Base-by-base conservation (phyloP, 1,284 basidiomycete species). In the Crocinoboletus sp. region DNA sequence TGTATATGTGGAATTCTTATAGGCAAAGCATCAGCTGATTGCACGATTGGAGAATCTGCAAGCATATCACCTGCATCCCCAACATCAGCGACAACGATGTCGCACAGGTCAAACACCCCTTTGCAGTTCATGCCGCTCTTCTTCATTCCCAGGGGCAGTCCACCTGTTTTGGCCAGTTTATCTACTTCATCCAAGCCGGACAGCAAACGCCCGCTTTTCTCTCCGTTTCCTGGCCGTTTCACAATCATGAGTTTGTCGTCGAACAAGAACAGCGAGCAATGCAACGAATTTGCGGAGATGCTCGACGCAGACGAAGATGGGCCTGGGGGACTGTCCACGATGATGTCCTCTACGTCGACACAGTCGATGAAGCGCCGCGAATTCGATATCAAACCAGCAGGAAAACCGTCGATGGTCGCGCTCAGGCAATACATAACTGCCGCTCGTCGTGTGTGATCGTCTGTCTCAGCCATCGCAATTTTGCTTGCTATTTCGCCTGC, bases 241-340 rank as follows among this genome's bases (percentile, higher is more conserved):
- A 85, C 86, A 49, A 99, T 82, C 60, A 97, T 78, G 23, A 99
- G 70, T 59, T 92, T 91, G 68, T 99, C 96, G 56, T 95, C 89
- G 59, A 99, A 99, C 31, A 99, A 73, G 64, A 99, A 90, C 27
- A 99, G 70, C 1, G 89, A 91, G 64, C 90, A 94, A 56, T 91
- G 88, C 9, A 98, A 73, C 3, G 73, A 58, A 39, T 63, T 62
- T 4, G 67, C 51, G 7, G 69, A 61, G 13, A 65, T 52, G 40
- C 66, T 70, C 13, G 65, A 67, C 10, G 72, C 55, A 13, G 78
- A 73, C 2, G 71, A 57, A 11, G 71, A 64, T 41, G 68, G 71
- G 38, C 70, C 70, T 5, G 58, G 46, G 4, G 68, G 65, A 4
- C 69, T 61, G 46, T 87, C 84, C 10, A 71, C 64, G 17, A 83